A percentile compares a stretch with the other conserved stretches of the same genome.
Evolutionary conservation across 2,329 filamentous ascomycete species (phyloP).

Genomic region (Colletotrichum orchidophilum): DNA sequence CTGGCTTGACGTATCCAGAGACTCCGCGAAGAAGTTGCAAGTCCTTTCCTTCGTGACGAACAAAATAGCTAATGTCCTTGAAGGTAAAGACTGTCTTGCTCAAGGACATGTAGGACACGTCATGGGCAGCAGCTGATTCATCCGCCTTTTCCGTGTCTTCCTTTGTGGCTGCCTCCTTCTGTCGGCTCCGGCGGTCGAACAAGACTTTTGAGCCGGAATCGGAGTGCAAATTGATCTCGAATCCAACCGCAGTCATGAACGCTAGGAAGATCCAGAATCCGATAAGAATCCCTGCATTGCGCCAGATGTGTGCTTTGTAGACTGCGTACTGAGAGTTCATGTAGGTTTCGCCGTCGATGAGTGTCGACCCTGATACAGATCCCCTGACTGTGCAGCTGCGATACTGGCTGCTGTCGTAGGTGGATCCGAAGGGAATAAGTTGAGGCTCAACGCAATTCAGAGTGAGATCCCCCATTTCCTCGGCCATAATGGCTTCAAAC

Average conservation of each 20-base stretch:
- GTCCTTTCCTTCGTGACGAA: slow-evolving; percentile 51
- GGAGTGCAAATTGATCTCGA: not conserved
- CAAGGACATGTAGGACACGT: not conserved
- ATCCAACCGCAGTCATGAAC: not conserved
- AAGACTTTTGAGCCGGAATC: not conserved
- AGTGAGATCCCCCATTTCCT: slow-evolving; percentile 64
- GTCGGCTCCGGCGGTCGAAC: not conserved
- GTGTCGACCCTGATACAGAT: slow-evolving; percentile 33
- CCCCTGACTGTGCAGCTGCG: not conserved
- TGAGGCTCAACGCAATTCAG: slow-evolving; percentile 53
- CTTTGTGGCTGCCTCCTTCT: not conserved
- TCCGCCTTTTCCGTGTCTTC: not conserved
- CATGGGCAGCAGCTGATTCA: not conserved
- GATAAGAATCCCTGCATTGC: slow-evolving; percentile 32
- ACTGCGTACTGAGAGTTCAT: slow-evolving; percentile 27
- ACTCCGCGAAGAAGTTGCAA: slow-evolving; percentile 68
- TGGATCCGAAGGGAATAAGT: slow-evolving; percentile 12
- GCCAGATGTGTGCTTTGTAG: slow-evolving; percentile 34
- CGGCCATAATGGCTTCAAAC: slow-evolving; percentile 76
- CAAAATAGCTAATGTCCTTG: slow-evolving; percentile 21
- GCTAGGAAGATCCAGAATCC: slow-evolving; percentile 32
- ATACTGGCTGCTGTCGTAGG: not conserved
- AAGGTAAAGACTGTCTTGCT: slow-evolving; percentile 23
- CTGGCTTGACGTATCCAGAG: slow-evolving; percentile 76
- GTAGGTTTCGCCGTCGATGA: slow-evolving; percentile 34